Base-by-base conservation (phyloP, 306 rosid species). In the Pyrus communis region DNA sequence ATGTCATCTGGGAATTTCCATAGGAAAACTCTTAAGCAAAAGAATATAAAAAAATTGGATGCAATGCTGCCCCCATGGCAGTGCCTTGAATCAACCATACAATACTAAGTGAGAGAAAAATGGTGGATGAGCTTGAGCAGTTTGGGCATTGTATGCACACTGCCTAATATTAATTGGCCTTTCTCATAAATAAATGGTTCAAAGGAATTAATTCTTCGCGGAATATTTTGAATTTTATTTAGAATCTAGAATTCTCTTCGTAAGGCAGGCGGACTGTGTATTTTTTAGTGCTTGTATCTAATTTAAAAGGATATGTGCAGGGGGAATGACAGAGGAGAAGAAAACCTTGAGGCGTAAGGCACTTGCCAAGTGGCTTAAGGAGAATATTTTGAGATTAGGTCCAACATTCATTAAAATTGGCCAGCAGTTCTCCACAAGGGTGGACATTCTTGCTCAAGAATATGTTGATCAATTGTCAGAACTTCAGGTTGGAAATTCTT, bases 371-470 rank as follows among this genome's bases (percentile, higher is more conserved):
- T 95, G 99, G 99, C 89, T 95, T 79, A 95, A 95, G 82, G 99
- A 95, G 85, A 95, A 84, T 70, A 95, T 95, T 84, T 87, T 95
- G 82, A 89, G 99, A 83, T 80, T 95, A 82, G 99, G 99, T 85
- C 99, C 97, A 13, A 95, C 99, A 23, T 95, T 95, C 85, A 95
- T 95, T 86, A 95, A 95, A 89, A 88, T 95, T 77, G 99, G 99
- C 62, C 99, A 95, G 88, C 99, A 95, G 75, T 95, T 95, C 88
- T 95, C 99, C 79, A 95, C 99, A 12, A 95, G 99, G 82, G 99
- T 92, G 77, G 99, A 95, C 87, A 92, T 95, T 81, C 99, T 95
- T 65, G 90, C 97, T 22, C 99, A 95, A 81, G 99, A 95, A 84
- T 95, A 90, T 79, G 92, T 95, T 82, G 99, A 95, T 80, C 97